Percentiles rank a stretch among this genome's conserved stretches.
Conservation (phyloP, 352 stramenopile genomes). For the Elongisporangium senticosum region DNA sequence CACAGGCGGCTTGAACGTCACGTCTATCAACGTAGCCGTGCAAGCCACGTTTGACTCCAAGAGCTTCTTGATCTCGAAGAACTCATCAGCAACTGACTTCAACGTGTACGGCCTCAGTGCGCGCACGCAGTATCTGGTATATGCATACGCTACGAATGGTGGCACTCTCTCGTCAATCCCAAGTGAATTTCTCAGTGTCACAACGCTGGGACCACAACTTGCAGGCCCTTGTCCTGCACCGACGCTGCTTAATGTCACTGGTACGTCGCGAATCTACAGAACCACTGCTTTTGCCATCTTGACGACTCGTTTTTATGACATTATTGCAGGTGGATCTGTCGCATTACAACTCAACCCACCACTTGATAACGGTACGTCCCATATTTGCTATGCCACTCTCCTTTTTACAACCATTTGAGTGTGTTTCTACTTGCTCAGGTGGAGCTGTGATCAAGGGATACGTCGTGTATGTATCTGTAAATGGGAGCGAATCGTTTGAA, state of each 20-base stretch:
- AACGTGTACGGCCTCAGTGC: slow-evolving; percentile 31
- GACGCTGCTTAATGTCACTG: slow-evolving; percentile 31
- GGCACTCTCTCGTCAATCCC: slow-evolving; percentile 9
- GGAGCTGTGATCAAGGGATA: slow-evolving; percentile 45
- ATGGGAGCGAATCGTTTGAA: slow-evolving; percentile 21
- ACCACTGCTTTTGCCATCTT: not conserved
- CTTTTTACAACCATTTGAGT: not conserved
- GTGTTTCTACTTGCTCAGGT: slow-evolving; percentile 16
- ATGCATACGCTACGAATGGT: slow-evolving; percentile 22
- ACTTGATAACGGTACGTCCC: slow-evolving; percentile 27
- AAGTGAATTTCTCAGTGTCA: slow-evolving; percentile 12
- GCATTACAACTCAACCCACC: slow-evolving; percentile 29
- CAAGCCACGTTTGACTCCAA: slow-evolving; percentile 8
- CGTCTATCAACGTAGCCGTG: slow-evolving; percentile 19
- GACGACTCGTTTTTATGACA: not conserved
- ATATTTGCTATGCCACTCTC: not conserved
- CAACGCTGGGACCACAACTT: slow-evolving; percentile 19
- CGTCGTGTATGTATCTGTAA: slow-evolving; percentile 42
- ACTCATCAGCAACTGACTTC: slow-evolving; percentile 6
- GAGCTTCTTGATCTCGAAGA: slow-evolving; percentile 7
- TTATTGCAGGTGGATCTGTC: slow-evolving; percentile 36
- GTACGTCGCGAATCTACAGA: slow-evolving; percentile 11
- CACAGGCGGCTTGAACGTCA: slow-evolving; percentile 27
- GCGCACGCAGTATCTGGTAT: slow-evolving; percentile 26
- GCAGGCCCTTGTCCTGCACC: slow-evolving; percentile 35